phyloP scores from a whole-genome alignment of 805 yeast species.

The Isabelozyma pseudorhagii region DNA sequence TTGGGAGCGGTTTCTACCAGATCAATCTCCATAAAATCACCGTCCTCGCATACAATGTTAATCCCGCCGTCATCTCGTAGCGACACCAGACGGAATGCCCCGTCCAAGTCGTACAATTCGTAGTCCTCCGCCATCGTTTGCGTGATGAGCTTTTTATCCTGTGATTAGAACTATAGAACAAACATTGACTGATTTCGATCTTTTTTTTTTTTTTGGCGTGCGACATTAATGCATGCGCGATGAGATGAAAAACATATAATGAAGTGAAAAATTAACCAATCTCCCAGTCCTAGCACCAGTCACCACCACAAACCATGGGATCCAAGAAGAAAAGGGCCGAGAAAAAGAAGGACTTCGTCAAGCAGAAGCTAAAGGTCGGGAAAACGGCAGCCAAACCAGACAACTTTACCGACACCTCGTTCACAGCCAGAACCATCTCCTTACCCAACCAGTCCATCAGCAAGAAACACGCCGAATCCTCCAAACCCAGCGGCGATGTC shows the following conservation, averaged over 20 bases:
- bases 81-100: not conserved
- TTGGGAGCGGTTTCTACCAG: not conserved
- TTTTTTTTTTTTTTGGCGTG: not conserved
- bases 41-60: constrained; percentile 1
- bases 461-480: constrained; percentile 7
- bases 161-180: too few species aligned
- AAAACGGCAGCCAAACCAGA: constrained; percentile 69
- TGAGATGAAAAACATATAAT: not conserved
- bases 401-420: constrained; percentile 83
- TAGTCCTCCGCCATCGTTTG: not conserved
- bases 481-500: constrained; percentile 21
- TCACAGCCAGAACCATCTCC: constrained; percentile 61
- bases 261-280: not conserved
- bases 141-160: not conserved
- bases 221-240: not conserved
- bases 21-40: constrained; percentile 11
- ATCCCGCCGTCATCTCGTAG: not conserved
- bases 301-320: constrained; percentile 18
- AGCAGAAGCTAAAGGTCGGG: constrained; percentile 84
- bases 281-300: not conserved
- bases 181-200: too few species aligned
- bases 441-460: constrained; percentile 44
- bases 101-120: not conserved
- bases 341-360: constrained; percentile 71
- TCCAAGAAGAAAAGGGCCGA: constrained; percentile 58